Evolutionary conservation across 805 yeast species (phyloP), one percentile per base, ranked within the genome.

Genomic region (Saccharomycopsis fodiens): DNA sequence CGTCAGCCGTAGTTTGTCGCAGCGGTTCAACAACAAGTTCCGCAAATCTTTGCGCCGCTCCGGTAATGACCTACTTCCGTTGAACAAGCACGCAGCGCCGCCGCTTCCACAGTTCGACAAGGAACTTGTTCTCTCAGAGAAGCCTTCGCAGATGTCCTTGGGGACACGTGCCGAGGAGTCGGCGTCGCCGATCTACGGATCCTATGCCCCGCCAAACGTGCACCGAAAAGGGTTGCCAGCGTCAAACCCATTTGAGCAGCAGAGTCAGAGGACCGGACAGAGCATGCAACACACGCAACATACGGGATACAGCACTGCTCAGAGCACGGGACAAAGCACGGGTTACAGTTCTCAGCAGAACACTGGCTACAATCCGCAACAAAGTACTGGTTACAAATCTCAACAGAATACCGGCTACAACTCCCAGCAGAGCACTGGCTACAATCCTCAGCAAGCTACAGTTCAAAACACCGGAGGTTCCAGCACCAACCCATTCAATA

Each of bases 11-110:
- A 15, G 44, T 3, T 17, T 42, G n/a, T n/a, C 40, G 17, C 27
- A 35, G 27, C 25, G 31, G n/a, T 32, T 45, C 20, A 41, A 45
- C 20, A 15, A 41, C 12, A 25, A 25, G 29, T n/a, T 41, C 15
- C 35, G 52, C 35, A 40, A 42, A 35, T 48, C 52, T 8, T 37
- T 48, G 12, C 35, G 52, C 32, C 45, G 34, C 32, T 48, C 52
- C 1, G 51, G 51, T 3, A 36, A 20, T 30, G 52, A 44, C 41
- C 35, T 48, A 23, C 23, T 48, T n/a, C 52, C 52, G 5, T 38
- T 48, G 10, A 48, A 48, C 17, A 46, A 34, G 19, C 32, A 35
- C 20, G 36, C 48, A 19, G 40, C 49, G 19, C 44, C 45, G 7
- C 41, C 47, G 17, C 48, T 42, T 13, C 41, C 39, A 8, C 4